phyloP scores from a whole-genome alignment of 2,329 filamentous ascomycete genomes.

The Botrytis porri region DNA sequence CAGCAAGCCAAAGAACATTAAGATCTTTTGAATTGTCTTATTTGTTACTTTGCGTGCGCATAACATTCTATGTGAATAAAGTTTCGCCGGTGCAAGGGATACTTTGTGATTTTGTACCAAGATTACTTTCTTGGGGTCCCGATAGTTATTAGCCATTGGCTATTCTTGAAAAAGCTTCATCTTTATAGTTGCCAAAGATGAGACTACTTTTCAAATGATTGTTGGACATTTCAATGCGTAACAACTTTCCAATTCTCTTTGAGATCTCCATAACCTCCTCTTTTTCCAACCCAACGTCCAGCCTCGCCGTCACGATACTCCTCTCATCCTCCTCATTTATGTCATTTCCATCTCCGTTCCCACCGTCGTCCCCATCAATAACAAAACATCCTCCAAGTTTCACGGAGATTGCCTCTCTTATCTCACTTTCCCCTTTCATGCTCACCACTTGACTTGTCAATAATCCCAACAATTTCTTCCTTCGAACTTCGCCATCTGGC shows the following conservation, averaged over 20 bases:
- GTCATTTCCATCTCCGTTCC: not conserved
- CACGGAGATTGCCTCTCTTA: not conserved
- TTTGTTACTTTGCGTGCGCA: too few species aligned
- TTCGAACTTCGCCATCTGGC: not conserved
- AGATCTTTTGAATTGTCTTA: not conserved
- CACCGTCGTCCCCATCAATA: not conserved
- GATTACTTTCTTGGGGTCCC: not conserved
- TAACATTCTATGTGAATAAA: not conserved
- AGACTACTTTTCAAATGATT: not conserved
- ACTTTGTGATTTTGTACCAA: too few species aligned
- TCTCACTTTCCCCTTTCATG: not conserved
- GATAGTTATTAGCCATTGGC: not conserved
- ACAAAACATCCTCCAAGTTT: not conserved
- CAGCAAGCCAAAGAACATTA: not conserved
- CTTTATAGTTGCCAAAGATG: not conserved
- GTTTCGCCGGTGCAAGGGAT: not conserved
- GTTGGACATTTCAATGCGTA: not conserved
- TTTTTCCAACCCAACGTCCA: not conserved
- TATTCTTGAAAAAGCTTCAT: not conserved
- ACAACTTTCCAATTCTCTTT: not conserved
- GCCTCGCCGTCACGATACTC: not conserved
- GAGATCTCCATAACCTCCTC: not conserved
- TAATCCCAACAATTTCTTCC: not conserved
- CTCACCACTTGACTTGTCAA: not conserved
- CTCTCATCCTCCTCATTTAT: not conserved